Base-by-base conservation (phyloP, 345 rosid species). In the Murraya paniculata region DNA sequence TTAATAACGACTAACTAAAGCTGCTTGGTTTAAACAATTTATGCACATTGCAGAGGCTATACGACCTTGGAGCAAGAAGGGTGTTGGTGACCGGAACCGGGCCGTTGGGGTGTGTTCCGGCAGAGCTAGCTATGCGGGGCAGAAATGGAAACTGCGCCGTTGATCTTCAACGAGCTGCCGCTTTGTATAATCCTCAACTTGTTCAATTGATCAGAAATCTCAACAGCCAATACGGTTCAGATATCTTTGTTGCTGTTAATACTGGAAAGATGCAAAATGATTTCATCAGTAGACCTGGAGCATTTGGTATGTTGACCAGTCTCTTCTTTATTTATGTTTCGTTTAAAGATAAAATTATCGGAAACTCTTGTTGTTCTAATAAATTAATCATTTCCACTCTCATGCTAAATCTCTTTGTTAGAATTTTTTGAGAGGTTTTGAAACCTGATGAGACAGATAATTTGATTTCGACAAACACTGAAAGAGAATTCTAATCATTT, bases 1-100 rank as follows among this genome's bases (percentile, higher is more conserved):
- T 39, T 39, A 39, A 39, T 13, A 11, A 41, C 10, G 2, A 41
- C 48, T 41, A 41, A 41, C 48, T 41, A 41, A 45, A 11, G 0
- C 50, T 45, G 18, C 13, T 45, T 3, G 50, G 4, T 10, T 45
- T 18, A 39, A 39, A 39, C 5, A 4, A 53, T 53, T 53, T 16
- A 53, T 53, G 22, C 38, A 22, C 22, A 13, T 64, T 75, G 39
- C 85, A 92, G 98, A 91, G 87, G 71, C 33, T 89, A 36, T 77
- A 88, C 72, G 83, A 86, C 11, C 79, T 95, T 38, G 98, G 98
- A 72, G 98, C 92, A 22, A 79, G 95, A 24, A 87, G 92, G 84
- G 95, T 95, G 58, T 67, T 95, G 53, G 98, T 95, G 88, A 93
- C 95, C 0, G 98, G 98, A 13, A 90, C 93, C 0, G 97, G 98